Conservation (phyloP, 305 asterid genomes). For the Solanum aculeatissimum region DNA sequence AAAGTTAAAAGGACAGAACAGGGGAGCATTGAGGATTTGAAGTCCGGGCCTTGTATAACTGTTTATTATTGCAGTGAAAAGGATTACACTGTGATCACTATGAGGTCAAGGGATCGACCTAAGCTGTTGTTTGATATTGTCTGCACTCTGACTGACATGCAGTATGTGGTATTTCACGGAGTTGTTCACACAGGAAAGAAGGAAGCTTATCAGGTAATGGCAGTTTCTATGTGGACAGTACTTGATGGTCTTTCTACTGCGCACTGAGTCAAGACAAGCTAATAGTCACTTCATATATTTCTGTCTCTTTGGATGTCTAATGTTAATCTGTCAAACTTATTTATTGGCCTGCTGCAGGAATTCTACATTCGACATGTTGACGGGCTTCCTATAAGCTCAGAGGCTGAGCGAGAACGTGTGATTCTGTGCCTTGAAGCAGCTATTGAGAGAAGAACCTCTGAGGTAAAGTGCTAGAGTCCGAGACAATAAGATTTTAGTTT, state of each 20-base stretch:
- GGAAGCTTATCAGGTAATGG: slow-evolving; percentile 66
- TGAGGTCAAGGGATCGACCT: slow-evolving; percentile 68
- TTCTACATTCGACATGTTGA: slow-evolving; percentile 69
- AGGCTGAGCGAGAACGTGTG: slow-evolving; percentile 71
- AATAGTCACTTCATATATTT: background rate
- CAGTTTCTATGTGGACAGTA: background rate
- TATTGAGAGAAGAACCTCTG: slow-evolving; percentile 59
- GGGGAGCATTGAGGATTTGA: slow-evolving; percentile 19
- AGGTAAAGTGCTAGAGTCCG: slow-evolving; percentile 17
- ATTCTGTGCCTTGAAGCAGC: slow-evolving; percentile 77
- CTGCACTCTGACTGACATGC: slow-evolving; percentile 80
- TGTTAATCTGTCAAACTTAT: background rate
- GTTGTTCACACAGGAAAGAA: slow-evolving; percentile 55
- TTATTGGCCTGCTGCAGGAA: slow-evolving; percentile 29
- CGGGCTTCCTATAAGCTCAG: slow-evolving; percentile 67
- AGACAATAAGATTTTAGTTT: background rate
- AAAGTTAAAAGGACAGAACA: slow-evolving; percentile 23
- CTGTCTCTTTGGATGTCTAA: background rate
- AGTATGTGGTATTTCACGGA: slow-evolving; percentile 68
- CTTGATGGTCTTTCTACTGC: background rate
- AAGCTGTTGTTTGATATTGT: slow-evolving; percentile 70
- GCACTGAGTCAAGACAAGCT: background rate
- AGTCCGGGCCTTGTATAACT: slow-evolving; percentile 38
- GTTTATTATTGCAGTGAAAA: slow-evolving; percentile 50
- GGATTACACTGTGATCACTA: slow-evolving; percentile 59